phyloP scores from a whole-genome alignment of 805 yeast species.

The Blastobotrys americana region DNA sequence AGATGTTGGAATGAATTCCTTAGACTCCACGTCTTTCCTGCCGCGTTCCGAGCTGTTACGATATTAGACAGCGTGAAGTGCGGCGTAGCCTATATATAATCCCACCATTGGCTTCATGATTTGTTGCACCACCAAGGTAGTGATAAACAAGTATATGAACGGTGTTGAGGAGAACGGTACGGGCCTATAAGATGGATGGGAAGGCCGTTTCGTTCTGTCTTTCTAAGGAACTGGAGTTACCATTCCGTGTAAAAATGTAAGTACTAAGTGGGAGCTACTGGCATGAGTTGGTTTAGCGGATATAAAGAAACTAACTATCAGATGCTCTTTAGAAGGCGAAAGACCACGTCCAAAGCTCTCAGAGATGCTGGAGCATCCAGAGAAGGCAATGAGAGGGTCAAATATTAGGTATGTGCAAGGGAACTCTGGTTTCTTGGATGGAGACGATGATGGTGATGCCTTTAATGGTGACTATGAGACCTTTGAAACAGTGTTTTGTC shows the following conservation, averaged over 20 bases:
- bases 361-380: slow-evolving; percentile 42
- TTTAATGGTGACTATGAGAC: background rate
- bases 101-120: no score
- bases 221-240: slow-evolving; percentile 47
- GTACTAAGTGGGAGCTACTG: slow-evolving; percentile 15
- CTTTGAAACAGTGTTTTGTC: background rate
- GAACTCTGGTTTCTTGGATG: no score
- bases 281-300: background rate
- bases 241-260: slow-evolving; percentile 42
- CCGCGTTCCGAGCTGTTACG: no score
- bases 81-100: no score
- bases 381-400: slow-evolving; percentile 36
- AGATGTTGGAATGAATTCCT: no score
- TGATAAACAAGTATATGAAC: no score
- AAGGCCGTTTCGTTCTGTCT: slow-evolving; percentile 48
- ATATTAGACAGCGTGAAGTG: no score
- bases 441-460: background rate
- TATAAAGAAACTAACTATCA: slow-evolving; percentile 2
- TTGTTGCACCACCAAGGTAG: no score
- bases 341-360: slow-evolving; percentile 38
- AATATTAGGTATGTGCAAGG: slow-evolving; percentile 30
- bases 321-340: slow-evolving; percentile 40
- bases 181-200: no score
- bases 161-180: no score
- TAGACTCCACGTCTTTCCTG: no score